Conservation (phyloP, 805 yeast genomes). For the Candida pini region DNA sequence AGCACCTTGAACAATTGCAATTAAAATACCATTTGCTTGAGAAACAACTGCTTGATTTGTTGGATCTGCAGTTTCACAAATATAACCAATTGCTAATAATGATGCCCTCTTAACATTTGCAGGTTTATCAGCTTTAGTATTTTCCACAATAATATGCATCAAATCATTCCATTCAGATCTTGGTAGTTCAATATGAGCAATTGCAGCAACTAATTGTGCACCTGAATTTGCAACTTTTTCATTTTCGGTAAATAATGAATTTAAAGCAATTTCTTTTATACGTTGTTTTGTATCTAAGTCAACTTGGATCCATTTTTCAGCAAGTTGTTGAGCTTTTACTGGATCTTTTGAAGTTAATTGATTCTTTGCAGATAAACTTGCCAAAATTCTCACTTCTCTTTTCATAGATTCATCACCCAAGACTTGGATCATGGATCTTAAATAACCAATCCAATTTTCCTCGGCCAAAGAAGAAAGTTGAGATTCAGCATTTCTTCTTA, state of each 20-base stretch:
- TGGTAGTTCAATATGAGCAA: constrained; percentile 94
- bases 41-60: constrained; percentile 66
- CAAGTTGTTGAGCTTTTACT: constrained; percentile 49
- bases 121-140: constrained; percentile 75
- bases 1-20: constrained; percentile 96
- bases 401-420: constrained; percentile 59
- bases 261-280: constrained; percentile 62
- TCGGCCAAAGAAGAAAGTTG: constrained; percentile 66
- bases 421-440: constrained; percentile 64
- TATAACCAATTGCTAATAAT: constrained; percentile 85
- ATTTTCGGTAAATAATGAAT: constrained; percentile 57
- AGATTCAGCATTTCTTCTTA: constrained; percentile 72
- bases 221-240: constrained; percentile 81
- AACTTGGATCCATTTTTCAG: constrained; percentile 69
- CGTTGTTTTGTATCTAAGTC: constrained; percentile 49
- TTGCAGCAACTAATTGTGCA: constrained; percentile 93
- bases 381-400: constrained; percentile 84
- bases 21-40: constrained; percentile 86
- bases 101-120: constrained; percentile 82
- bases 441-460: constrained; percentile 70
- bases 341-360: constrained; percentile 79
- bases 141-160: constrained; percentile 76
- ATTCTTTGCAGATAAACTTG: constrained; percentile 84
- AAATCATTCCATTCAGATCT: constrained; percentile 83
- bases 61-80: constrained; percentile 93